Base-by-base conservation (phyloP, 768 basidiomycete species). In the Podaxis pistillaris region DNA sequence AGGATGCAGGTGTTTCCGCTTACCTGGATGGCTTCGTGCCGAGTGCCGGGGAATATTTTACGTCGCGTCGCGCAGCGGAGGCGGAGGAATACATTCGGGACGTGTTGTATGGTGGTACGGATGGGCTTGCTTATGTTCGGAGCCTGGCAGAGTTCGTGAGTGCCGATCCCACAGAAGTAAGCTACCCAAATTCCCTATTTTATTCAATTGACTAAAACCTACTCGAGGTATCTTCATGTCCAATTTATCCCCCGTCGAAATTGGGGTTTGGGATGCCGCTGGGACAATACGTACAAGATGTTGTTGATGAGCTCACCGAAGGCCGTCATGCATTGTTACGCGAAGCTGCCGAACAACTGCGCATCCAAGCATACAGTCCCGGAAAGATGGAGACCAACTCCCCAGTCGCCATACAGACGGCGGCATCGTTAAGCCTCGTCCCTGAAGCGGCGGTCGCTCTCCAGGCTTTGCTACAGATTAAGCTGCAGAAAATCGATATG, bases 81-180 rank as follows among this genome's bases (percentile, higher is more conserved):
- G 89, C 83, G 1, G 87, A 90, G 73, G 80, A 79, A n/a, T 90
- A 88, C 67, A 51, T 93, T 17, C 74, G 82, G 19, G 88, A 91
- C 69, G 69, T 91, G n/a, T 90, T 93, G 0, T 93, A 92, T 69
- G 91, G 91, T 0, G 90, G 91, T 51, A 79, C 85, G 0, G 89
- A 91, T 60, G 91, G 91, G 1, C 73, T 86, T 28, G 91, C 91
- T 4, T 93, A 93, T 70, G 81, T 88, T 57, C 79, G 88, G 63
- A 93, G 91, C 70, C 68, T 93, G 59, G 90, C 90, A 26, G 87
- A 90, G 72, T 93, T 93, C 65, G 78, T 87, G 36, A 70, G 76
- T 62, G 78, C 86, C 8, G 70, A 75, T 4, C 69, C 71, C 1
- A 44, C 7, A 30, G 69, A 69, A 69, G 75, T 75, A 47, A 54